These are phyloP conservation scores for Houttuynia cordata DNA, from an alignment of 164 flowering plant genomes.

Conservation along the genomic window DNA sequence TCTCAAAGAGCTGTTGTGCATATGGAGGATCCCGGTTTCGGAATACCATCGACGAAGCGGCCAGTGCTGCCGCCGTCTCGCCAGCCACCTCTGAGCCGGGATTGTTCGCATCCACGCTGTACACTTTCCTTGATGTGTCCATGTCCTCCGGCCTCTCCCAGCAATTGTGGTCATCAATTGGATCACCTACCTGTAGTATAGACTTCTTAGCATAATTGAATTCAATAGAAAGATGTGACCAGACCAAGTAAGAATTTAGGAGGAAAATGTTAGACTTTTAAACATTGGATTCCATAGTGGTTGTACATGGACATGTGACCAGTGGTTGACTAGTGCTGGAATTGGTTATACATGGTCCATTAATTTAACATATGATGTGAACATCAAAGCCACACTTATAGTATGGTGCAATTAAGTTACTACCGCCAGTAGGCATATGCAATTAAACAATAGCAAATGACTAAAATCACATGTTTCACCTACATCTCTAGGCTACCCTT, in stretches of 20 bases:
- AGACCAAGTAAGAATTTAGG: background rate
- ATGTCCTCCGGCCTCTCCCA: constrained; percentile 99
- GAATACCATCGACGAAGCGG: constrained; percentile 87
- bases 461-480: background rate
- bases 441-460: background rate
- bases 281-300: too few species aligned
- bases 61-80: constrained; percentile 88
- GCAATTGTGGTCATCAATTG: constrained; percentile 64
- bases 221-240: too few species aligned
- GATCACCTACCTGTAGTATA: constrained; percentile 77
- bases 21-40: constrained; percentile 62
- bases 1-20: constrained; percentile 48
- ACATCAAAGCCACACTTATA: background rate
- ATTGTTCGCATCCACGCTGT: constrained; percentile 60
- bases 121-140: constrained; percentile 83
- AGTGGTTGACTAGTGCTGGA: background rate
- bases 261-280: background rate
- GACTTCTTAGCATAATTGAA: background rate
- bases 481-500: background rate
- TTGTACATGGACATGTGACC: background rate
- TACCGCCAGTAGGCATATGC: background rate
- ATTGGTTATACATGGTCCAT: background rate
- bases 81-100: constrained; percentile 94
- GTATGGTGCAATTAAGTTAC: background rate
- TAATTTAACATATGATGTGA: background rate